A percentile compares a stretch with the other conserved stretches of the same genome.
These are phyloP conservation scores for Stephanodiscus minutulus DNA, from an alignment of 108 stramenopile species.

Conservation along the genomic window DNA sequence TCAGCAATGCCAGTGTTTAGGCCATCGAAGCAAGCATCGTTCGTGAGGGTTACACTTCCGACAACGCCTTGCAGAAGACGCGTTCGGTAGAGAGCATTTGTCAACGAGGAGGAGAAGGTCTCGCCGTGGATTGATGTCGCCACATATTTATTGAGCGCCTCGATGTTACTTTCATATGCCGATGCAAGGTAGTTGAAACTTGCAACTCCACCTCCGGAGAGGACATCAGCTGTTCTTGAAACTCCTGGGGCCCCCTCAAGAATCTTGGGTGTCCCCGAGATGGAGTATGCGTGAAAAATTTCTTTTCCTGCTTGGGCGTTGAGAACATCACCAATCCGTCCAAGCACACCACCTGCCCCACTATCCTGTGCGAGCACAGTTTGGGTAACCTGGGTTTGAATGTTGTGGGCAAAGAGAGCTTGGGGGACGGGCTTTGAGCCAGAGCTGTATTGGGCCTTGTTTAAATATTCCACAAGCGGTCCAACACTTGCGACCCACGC, in stretches of 20 bases:
- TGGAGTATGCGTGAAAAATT: constrained; percentile 36
- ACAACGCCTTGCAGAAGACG: constrained; percentile 18
- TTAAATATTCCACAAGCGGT: constrained; percentile 5
- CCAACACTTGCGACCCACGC: constrained; percentile 51
- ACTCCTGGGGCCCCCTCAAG: constrained; percentile 45
- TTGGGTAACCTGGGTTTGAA: constrained; percentile 29
- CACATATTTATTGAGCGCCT: constrained; percentile 12
- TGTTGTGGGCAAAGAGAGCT: constrained; percentile 47
- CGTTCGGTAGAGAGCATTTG: constrained; percentile 17
- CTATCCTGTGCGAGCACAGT: constrained; percentile 35
- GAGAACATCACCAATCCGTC: constrained; percentile 40
- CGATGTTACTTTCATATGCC: constrained; percentile 21
- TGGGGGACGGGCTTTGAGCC: constrained; percentile 23
- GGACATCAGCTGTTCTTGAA: constrained; percentile 32
- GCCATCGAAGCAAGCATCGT: constrained; percentile 16
- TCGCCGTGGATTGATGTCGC: constrained; percentile 35
- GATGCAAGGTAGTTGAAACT: constrained; percentile 5
- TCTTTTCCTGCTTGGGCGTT: constrained; percentile 23
- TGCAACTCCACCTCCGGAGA: constrained; percentile 24
- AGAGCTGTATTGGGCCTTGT: constrained; percentile 20
- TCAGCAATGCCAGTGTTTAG: constrained; percentile 21
- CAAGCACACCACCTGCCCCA: constrained; percentile 33
- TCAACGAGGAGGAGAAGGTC: constrained; percentile 30
- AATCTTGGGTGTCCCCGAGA: constrained; percentile 31
- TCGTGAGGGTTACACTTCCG: background rate